Evolutionary conservation across 2,329 filamentous ascomycete species (phyloP), one percentile per base, ranked within the genome.

Genomic region (Alternaria dauci): DNA sequence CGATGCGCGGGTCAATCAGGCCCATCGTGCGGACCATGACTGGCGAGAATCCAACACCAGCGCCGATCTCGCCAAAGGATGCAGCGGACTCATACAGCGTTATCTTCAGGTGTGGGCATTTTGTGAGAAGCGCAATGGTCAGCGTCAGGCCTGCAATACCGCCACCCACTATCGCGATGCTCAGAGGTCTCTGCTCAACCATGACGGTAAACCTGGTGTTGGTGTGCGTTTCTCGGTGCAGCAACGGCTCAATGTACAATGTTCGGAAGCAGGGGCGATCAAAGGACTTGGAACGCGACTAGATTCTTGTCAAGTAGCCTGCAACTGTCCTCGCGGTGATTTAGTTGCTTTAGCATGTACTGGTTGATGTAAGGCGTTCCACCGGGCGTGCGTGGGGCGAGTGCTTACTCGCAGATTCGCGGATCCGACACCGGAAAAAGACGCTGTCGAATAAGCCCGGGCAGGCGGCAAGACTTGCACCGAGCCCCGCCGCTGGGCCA

Each of bases 71-170:
- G 16, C 80, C 81, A 58, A 88, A 88, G 4, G 76, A 75, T 0
- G 77, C 60, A 0, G 85, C 85, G 4, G 84, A 80, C 71, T 89
- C 87, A 67, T 87, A 89, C 51, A 89, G 80, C 3, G 79, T 79
- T 28, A 85, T 75, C 0, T 72, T 71, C 23, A 87, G 69, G 26
- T 76, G 68, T 3, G 68, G 61, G 16, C 56, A 58, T 79, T 69
- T 79, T 38, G 79, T 76, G 41, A 81, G 74, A 4, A 89, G 80
- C 4, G 81, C 84, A 32, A 85, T 80, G 8, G 84, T 83, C 1
- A 88, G 79, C 4, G 77, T 77, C 3, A 88, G 75, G 20, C 87
- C 86, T 6, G 82, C 82, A 50, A 89, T 87, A n/a, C 86, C 86
- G 42, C 85, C 86, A 62, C 87, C 87, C 18, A 88, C 76, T 26